phyloP scores from a whole-genome alignment of 306 rosid genomes.

The Glycine latifolia region DNA sequence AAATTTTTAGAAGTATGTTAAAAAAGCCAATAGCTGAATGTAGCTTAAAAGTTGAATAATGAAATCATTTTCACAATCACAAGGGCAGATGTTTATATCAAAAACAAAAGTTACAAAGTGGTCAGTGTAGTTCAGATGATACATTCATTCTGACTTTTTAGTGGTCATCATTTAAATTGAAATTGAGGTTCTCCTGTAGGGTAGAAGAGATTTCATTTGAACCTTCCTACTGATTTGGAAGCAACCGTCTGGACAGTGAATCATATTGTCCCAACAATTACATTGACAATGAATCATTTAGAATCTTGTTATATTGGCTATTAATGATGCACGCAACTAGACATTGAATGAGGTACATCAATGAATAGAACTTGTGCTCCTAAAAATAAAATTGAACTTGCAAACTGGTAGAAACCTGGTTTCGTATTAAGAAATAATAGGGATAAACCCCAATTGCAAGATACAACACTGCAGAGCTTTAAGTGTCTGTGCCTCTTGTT shows the following conservation, averaged over 20 bases:
- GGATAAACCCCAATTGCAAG: not conserved
- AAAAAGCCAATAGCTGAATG: slow-evolving; percentile 3
- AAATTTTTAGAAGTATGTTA: not conserved
- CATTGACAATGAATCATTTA: not conserved
- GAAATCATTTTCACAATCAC: slow-evolving; percentile 10
- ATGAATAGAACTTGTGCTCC: not conserved
- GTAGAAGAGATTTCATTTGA: slow-evolving; percentile 39
- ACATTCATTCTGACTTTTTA: not conserved
- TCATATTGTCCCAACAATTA: slow-evolving; percentile 15
- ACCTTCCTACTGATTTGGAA: slow-evolving; percentile 18
- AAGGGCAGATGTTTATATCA: not conserved
- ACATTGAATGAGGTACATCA: slow-evolving; percentile 6
- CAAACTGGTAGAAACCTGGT: not conserved
- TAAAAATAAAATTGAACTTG: not conserved
- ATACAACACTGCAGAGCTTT: not conserved
- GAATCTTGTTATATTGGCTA: not conserved
- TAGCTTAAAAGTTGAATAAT: not conserved
- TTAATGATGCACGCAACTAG: not conserved
- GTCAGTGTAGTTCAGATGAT: slow-evolving; percentile 13
- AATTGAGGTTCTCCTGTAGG: slow-evolving; percentile 13
- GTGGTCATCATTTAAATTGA: slow-evolving; percentile 33
- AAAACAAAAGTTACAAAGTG: no score
- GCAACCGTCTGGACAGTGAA: slow-evolving; percentile 16
- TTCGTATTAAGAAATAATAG: not conserved
- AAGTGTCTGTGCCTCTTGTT: not conserved